A percentile compares a stretch with the other conserved stretches of the same genome.
phyloP scores from a whole-genome alignment of 257 asterid genomes.

The Petunia axillaris region DNA sequence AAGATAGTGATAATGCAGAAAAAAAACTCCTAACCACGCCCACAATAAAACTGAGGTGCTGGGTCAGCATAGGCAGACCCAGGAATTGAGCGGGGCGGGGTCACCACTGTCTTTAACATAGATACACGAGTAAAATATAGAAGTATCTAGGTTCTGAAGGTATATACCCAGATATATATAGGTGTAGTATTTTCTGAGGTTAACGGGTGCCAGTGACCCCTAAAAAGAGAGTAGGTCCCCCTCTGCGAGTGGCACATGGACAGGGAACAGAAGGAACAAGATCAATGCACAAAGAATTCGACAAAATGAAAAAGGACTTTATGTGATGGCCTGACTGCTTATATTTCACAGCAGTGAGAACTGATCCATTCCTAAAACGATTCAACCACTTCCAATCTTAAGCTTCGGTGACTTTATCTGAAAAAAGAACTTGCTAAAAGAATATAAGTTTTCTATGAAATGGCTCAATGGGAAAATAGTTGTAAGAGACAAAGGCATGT shows the following conservation, averaged over 20 bases:
- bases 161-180: too few relatives aligned
- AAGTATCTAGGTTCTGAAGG: too few relatives aligned
- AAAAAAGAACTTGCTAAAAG: background rate
- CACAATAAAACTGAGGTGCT: background rate
- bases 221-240: too few relatives aligned
- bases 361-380: constrained; percentile 2
- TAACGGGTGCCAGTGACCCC: too few relatives aligned
- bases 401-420: background rate
- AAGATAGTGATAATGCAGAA: constrained; percentile 17
- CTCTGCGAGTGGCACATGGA: background rate
- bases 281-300: background rate
- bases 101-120: too few relatives aligned
- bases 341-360: constrained; percentile 7
- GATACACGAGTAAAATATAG: too few relatives aligned
- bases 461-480: background rate
- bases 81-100: too few relatives aligned
- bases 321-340: constrained; percentile 11
- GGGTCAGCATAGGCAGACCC: background rate
- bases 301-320: background rate
- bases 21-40: constrained; percentile 2
- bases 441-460: background rate
- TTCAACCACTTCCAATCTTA: constrained; percentile 15
- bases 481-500: constrained; percentile 16
- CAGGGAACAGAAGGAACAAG: background rate
- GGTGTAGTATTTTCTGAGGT: too few relatives aligned